Conservation (phyloP, 768 basidiomycete species). For the Crassisporium funariophilum region DNA sequence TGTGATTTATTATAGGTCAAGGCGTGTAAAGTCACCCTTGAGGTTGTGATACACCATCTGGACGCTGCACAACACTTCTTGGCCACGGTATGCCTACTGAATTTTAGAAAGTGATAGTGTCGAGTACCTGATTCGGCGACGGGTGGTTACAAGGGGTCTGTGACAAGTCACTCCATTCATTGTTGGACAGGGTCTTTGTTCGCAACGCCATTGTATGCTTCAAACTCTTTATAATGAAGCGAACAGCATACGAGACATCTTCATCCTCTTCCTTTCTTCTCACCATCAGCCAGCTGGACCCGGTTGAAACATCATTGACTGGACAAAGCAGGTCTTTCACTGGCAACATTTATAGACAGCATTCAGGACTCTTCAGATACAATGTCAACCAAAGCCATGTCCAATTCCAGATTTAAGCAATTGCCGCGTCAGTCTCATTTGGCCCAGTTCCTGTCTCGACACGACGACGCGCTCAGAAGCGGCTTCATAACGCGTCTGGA, state of each 20-base stretch:
- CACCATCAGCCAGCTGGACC: slow-evolving; percentile 14
- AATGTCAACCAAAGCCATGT: slow-evolving; percentile 10
- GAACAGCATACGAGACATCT: background rate
- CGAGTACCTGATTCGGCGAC: no score
- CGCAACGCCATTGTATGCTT: background rate
- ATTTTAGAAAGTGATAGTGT: no score
- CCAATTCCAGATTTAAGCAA: slow-evolving; percentile 20
- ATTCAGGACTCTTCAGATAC: slow-evolving; percentile 2
- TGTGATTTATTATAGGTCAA: background rate
- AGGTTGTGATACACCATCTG: slow-evolving; percentile 84
- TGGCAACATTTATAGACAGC: background rate
- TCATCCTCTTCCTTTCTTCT: slow-evolving; percentile 5
- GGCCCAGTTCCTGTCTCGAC: slow-evolving; percentile 24
- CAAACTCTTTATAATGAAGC: no score
- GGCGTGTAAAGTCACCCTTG: slow-evolving; percentile 56
- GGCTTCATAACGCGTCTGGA: slow-evolving; percentile 35
- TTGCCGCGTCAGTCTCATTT: slow-evolving; percentile 17
- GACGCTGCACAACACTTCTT: background rate
- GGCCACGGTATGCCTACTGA: no score
- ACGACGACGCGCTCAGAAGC: slow-evolving; percentile 22
- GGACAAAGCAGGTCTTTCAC: background rate
- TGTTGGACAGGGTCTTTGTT: no score
- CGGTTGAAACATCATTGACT: background rate
- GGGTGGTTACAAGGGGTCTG: no score
- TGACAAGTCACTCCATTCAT: no score